These are phyloP conservation scores for Nemophila menziesii DNA, from an alignment of 257 asterid species.

Conservation along the genomic window DNA sequence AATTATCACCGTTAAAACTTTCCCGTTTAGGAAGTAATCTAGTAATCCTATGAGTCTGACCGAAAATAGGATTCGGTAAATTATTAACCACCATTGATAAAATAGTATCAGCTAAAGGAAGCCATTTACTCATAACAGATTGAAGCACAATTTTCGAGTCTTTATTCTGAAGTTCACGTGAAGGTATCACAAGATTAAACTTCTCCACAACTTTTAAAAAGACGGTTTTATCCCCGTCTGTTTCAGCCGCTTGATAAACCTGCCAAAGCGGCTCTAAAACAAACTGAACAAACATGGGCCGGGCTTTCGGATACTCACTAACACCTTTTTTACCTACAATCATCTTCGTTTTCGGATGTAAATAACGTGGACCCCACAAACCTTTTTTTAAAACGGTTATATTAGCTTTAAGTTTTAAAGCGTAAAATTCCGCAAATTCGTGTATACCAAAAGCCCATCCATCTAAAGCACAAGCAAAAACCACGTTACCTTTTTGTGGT, in stretches of 20 bases:
- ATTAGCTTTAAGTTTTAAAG: conserved; percentile 65
- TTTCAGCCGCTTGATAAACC: conserved; percentile 57
- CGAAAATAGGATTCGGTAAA: conserved; percentile 65
- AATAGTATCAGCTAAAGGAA: conserved; percentile 66
- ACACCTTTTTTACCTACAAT: conserved; percentile 68
- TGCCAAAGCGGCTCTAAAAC: conserved; percentile 87
- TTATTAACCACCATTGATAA: conserved; percentile 68
- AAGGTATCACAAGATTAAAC: conserved; percentile 69
- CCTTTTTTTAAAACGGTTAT: conserved; percentile 52
- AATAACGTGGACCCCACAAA: conserved; percentile 85
- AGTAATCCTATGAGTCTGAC: conserved; percentile 67
- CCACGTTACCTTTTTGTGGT: conserved; percentile 94
- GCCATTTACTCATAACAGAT: conserved; percentile 90
- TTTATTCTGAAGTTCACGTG: conserved; percentile 76
- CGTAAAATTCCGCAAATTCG: conserved; percentile 65
- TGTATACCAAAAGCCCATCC: conserved; percentile 85
- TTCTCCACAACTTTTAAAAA: conserved; percentile 56
- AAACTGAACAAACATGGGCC: conserved; percentile 84
- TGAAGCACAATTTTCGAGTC: conserved; percentile 78
- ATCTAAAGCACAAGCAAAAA: conserved; percentile 82
- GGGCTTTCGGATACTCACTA: conserved; percentile 42
- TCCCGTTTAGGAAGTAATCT: conserved; percentile 75
- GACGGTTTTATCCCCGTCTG: conserved; percentile 37
- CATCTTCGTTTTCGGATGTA: conserved; percentile 51
- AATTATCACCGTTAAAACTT: conserved; percentile 16